phyloP scores from a whole-genome alignment of 257 asterid species.

The Solanum sejunctum region DNA sequence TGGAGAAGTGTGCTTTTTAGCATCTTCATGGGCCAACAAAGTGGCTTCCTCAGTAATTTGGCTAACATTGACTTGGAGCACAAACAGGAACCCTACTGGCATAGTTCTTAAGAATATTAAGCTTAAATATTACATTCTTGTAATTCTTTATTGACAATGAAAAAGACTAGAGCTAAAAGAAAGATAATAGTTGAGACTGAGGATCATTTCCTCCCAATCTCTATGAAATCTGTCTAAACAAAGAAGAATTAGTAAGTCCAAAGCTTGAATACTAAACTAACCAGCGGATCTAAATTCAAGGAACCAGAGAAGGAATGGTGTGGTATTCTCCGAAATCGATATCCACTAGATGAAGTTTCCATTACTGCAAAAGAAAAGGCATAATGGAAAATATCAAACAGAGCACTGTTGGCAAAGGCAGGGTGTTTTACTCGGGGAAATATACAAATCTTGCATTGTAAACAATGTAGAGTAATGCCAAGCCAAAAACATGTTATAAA shows the following conservation, averaged over 20 bases:
- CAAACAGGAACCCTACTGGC: not conserved
- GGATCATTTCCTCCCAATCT: not conserved
- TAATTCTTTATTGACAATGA: not conserved
- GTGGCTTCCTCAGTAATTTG: not conserved
- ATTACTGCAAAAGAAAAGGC: slow-evolving; percentile 19
- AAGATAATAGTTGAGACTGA: not conserved
- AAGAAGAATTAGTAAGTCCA: not conserved
- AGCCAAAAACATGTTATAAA: not conserved
- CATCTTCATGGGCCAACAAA: not conserved
- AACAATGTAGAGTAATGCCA: not conserved
- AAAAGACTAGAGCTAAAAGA: not conserved
- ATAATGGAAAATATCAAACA: not conserved
- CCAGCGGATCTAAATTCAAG: slow-evolving; percentile 79
- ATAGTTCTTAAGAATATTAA: not conserved
- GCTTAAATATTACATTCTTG: not conserved
- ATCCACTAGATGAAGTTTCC: slow-evolving; percentile 53
- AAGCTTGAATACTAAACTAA: slow-evolving; percentile 25
- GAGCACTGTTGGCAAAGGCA: not conserved
- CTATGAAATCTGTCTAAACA: not conserved
- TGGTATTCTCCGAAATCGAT: slow-evolving; percentile 70
- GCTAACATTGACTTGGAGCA: not conserved
- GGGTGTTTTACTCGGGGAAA: not conserved
- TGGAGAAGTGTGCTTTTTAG: not conserved
- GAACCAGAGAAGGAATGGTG: slow-evolving; percentile 52
- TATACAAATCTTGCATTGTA: not conserved